Conservation (phyloP, 805 yeast species). For the Tanozyma kutaoensis region DNA sequence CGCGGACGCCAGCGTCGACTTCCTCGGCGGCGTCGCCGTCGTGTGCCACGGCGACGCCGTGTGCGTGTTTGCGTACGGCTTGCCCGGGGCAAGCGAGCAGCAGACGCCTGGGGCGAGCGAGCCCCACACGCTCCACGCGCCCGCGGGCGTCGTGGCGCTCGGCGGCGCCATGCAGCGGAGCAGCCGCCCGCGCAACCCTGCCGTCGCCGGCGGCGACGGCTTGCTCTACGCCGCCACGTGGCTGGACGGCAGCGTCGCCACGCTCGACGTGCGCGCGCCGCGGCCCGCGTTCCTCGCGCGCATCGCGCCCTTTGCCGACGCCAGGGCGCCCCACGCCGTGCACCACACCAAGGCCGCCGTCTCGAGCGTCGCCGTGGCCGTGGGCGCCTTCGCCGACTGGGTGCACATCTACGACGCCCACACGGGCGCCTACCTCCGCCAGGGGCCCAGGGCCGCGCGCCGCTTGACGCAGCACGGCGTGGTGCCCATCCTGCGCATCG, state of each 20-base stretch:
- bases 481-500: constrained; percentile 6
- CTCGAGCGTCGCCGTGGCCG: constrained; percentile 17
- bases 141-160: constrained; percentile 5
- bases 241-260: constrained; percentile 24
- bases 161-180: constrained; percentile 5
- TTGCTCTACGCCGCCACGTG: constrained; percentile 23
- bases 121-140: constrained; percentile 1
- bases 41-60: constrained; percentile 8
- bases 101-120: neutral
- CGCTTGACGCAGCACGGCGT: constrained; percentile 4
- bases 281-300: constrained; percentile 3
- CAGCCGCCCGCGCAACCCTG: constrained; percentile 5
- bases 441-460: constrained; percentile 5
- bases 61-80: constrained; percentile 10
- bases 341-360: constrained; percentile 16
- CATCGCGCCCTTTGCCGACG: constrained; percentile 6
- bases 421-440: constrained; percentile 7
- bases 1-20: constrained; percentile 11
- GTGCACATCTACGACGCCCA: constrained; percentile 9
- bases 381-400: constrained; percentile 8
- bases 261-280: constrained; percentile 27
- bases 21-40: constrained; percentile 15
- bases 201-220: constrained; percentile 27
- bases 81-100: neutral
- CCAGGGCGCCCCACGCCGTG: constrained; percentile 7